A percentile compares a stretch with the other conserved stretches of the same genome.
phyloP scores from a whole-genome alignment of 306 rosid genomes.

The Notholithocarpus densiflorus region DNA sequence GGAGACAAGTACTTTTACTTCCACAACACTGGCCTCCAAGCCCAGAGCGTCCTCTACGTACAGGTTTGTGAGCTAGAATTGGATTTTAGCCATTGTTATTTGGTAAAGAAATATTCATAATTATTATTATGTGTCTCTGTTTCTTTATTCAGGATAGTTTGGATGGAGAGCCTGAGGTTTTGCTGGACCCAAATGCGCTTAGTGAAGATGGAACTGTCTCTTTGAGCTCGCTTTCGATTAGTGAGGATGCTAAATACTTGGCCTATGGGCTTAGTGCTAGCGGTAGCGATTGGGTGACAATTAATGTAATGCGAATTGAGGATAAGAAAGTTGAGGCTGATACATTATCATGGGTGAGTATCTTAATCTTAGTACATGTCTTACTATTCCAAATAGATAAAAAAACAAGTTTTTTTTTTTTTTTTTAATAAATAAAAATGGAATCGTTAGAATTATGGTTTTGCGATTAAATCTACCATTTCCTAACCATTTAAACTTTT shows the following conservation, averaged over 20 bases:
- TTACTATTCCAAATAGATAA: not conserved
- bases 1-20: conserved; percentile 63
- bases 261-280: conserved; percentile 87
- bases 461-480: too few species aligned
- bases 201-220: conserved; percentile 83
- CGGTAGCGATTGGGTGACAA: conserved; percentile 89
- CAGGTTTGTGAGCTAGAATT: conserved; percentile 51
- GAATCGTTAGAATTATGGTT: too few species aligned
- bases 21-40: conserved; percentile 89
- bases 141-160: conserved; percentile 49
- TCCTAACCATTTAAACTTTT: too few species aligned
- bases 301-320: conserved; percentile 58
- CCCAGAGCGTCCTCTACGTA: conserved; percentile 65
- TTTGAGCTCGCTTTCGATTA: conserved; percentile 42
- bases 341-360: conserved; percentile 79
- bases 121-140: not conserved
- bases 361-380: not conserved
- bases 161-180: conserved; percentile 56
- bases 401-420: not conserved
- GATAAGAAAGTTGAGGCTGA: conserved; percentile 50
- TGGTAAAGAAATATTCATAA: not conserved
- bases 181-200: conserved; percentile 83
- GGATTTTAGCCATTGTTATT: not conserved
- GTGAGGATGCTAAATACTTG: conserved; percentile 70
- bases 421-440: too few species aligned